Base-by-base conservation (phyloP, 1,139 yeast species). In the Nakaseomyces glabratus region DNA sequence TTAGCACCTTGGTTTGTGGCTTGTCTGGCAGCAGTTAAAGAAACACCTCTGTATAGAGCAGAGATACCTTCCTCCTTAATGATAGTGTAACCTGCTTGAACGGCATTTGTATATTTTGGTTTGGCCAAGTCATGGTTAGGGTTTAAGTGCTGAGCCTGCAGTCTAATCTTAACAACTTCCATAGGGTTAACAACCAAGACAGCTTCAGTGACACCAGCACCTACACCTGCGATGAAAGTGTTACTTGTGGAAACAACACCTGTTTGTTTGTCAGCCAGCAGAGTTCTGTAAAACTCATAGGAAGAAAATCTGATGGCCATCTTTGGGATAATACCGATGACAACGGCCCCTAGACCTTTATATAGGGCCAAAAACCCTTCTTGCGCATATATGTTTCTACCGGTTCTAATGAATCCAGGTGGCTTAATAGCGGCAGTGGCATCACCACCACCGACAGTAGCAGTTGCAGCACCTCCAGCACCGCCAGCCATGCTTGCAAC, bases 1-100 rank as follows among this genome's bases (percentile, higher is more conserved):
- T 90, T 90, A 35, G 93, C 97, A 67, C 97, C 98, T 64, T 90
- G 98, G 68, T 90, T 90, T 41, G 95, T 81, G 22, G 97, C 97
- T 62, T 90, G 98, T 66, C 98, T 79, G 16, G 95, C 95, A 33
- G 96, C 95, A 21, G 98, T 90, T 53, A 90, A 73, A 2, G 93
- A 74, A 25, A 90, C 97, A 58, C 98, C 98, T 58, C 96, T 73
- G 69, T 90, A 90, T 42, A 90, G 66, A 10, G 96, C 84, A 36
- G 73, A 70, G 52, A 84, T 68, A 33, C 98, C 98, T 66, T 90
- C 98, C 62, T 88, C 96, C 52, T 73, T 80, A 45, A 81, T 73
- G 51, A 90, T 82, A 30, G 86, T 68, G 56, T 78, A 79, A 26
- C 85, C 78, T 35, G 95, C 93, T 62, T 90, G 98, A 18, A 86